These are phyloP conservation scores for Naganishia vaughanmartiniae DNA, from an alignment of 768 basidiomycete genomes.

Conservation along the genomic window DNA sequence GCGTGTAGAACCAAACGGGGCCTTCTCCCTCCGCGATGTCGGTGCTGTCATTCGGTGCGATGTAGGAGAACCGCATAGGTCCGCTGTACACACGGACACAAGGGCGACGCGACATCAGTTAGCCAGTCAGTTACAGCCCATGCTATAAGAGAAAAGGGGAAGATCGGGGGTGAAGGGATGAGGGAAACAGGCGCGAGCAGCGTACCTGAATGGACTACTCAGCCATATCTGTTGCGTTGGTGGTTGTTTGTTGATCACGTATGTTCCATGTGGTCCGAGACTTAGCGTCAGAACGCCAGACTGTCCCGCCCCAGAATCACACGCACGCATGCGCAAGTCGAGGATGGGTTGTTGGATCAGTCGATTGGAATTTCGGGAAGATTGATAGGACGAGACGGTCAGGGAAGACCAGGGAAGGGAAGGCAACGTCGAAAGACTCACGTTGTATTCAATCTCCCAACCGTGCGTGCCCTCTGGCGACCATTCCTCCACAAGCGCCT, in stretches of 20 bases:
- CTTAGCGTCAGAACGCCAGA: constrained; percentile 48
- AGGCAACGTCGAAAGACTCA: constrained; percentile 33
- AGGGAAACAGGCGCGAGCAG: no score
- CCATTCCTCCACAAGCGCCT: constrained; percentile 42
- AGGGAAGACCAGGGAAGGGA: constrained; percentile 6
- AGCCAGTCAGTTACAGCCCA: no score
- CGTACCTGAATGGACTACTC: constrained; percentile 41
- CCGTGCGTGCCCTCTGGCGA: constrained; percentile 35
- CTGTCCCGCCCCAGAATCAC: constrained; percentile 30
- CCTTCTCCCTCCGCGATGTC: background rate
- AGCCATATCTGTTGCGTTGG: constrained; percentile 52
- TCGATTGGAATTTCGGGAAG: no score
- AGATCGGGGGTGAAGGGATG: no score
- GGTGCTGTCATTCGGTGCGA: constrained; percentile 2
- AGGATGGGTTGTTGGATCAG: no score
- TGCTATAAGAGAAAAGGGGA: no score
- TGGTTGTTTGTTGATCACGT: constrained; percentile 52
- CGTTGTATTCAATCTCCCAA: constrained; percentile 51
- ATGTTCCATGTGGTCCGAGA: constrained; percentile 49
- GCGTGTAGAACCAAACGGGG: constrained; percentile 43
- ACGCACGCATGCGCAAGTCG: no score
- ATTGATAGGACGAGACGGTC: background rate
- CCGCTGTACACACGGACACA: constrained; percentile 32
- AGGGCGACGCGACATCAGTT: no score
- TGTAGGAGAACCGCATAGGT: constrained; percentile 45